Evolutionary conservation across 305 asterid species (phyloP), one percentile per base, ranked within the genome.

Genomic region (Salvia sclarea): DNA sequence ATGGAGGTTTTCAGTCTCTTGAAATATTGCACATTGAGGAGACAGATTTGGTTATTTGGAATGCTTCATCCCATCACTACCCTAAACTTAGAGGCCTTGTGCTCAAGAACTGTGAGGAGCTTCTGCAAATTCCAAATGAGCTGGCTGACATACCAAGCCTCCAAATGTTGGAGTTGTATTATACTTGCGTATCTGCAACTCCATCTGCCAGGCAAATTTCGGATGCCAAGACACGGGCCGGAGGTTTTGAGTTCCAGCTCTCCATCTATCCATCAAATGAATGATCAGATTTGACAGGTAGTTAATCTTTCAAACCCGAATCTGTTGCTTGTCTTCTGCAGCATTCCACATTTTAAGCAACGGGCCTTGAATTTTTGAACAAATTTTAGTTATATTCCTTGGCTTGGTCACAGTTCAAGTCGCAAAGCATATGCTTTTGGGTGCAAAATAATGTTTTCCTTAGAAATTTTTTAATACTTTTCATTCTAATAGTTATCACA

Each of bases 1-100:
- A 61, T 8, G 83, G 78, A 3, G 78, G 83, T 16, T 75, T 79
- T 48, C 56, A 38, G 22, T 16, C 7, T 16, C 80, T 75, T 18
- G 61, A 75, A 47, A 33, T 75, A 10, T 48, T 76, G 74, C 68
- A 44, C 17, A 79, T 79, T 37, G 80, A 65, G 14, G 45, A 64
- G 31, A 72, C 68, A 9, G 11, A 78, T 56, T 56, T 81, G 25
- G 63, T 21, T 5, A 2, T 28, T 17, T 79, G 80, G 83, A 8
- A 6, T 9, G 83, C 78, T 59, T 58, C 59, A 0, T 35, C 13
- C n/a, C 38, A 64, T 64, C 74, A 64, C 20, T 75, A 68, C 52
- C 80, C 80, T 0, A 59, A 22, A 8, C 80, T 79, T 25, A 44
- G 25, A 31, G 10, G 61, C 45, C 75, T 79, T 48, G 22, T 14